Conservation (phyloP, 2,329 filamentous ascomycete species). For the Fusarium tupiense region DNA sequence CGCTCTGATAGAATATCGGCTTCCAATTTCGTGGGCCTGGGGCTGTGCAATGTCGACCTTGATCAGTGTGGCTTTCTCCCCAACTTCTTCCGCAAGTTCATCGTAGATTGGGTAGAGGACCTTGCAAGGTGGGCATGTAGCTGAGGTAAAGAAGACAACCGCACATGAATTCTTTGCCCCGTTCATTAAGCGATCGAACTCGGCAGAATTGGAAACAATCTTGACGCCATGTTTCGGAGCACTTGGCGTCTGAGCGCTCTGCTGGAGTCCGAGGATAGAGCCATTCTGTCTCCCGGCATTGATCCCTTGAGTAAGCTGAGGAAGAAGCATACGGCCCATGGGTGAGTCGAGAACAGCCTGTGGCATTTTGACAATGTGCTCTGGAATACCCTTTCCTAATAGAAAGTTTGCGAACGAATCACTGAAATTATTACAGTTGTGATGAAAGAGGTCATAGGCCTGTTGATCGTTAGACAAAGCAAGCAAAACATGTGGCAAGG, state of each 20-base stretch:
- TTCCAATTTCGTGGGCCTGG: conserved; percentile 69
- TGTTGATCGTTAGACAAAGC: conserved; percentile 46
- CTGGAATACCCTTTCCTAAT: conserved; percentile 86
- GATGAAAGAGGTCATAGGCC: conserved; percentile 88
- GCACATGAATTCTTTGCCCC: conserved; percentile 76
- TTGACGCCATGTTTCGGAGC: conserved; percentile 59
- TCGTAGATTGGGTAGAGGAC: conserved; percentile 84
- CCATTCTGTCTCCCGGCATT: conserved; percentile 60
- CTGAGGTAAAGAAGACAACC: conserved; percentile 91
- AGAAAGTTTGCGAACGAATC: conserved; percentile 93
- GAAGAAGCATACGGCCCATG: conserved; percentile 87
- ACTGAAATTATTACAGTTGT: conserved; percentile 98
- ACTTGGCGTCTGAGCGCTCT: conserved; percentile 44
- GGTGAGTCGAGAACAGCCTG: conserved; percentile 86
- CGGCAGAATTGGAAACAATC: conserved; percentile 60
- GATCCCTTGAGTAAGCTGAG: conserved; percentile 68
- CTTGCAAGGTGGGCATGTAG: conserved; percentile 87
- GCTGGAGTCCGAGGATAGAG: conserved; percentile 63
- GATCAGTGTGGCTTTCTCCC: conserved; percentile 75
- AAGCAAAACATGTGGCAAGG: neutral
- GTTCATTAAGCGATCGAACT: conserved; percentile 51
- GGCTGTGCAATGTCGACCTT: conserved; percentile 82
- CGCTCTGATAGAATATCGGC: conserved; percentile 73
- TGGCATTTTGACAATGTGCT: conserved; percentile 86
- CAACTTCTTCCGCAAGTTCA: conserved; percentile 78